phyloP scores from a whole-genome alignment of 352 stramenopile species.

The Globisporangium paroecandrum region DNA sequence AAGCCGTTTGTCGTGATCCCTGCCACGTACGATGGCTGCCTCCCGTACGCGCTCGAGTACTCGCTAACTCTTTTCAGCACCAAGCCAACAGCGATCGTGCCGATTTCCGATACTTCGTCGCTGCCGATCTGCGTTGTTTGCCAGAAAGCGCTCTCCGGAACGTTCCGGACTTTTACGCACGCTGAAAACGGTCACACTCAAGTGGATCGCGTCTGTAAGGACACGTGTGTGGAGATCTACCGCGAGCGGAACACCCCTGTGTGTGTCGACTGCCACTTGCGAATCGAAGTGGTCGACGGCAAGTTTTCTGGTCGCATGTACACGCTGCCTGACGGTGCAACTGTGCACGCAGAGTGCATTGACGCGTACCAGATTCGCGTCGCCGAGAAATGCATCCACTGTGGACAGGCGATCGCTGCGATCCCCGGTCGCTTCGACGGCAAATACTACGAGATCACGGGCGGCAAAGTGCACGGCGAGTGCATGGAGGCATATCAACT shows the following conservation, averaged over 20 bases:
- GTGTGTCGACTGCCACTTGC: slow-evolving; percentile 71
- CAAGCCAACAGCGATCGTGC: slow-evolving; percentile 55
- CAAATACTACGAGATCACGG: slow-evolving; percentile 75
- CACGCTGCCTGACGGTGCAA: slow-evolving; percentile 69
- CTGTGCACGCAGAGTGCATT: slow-evolving; percentile 80
- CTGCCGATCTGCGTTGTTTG: slow-evolving; percentile 67
- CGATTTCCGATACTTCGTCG: slow-evolving; percentile 56
- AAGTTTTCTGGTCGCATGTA: slow-evolving; percentile 81
- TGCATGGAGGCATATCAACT: slow-evolving; percentile 80
- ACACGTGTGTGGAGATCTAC: slow-evolving; percentile 63
- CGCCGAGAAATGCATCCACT: slow-evolving; percentile 79
- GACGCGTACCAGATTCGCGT: slow-evolving; percentile 82
- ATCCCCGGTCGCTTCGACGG: slow-evolving; percentile 76
- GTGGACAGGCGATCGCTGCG: slow-evolving; percentile 68
- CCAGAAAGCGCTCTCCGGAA: slow-evolving; percentile 53
- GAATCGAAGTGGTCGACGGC: slow-evolving; percentile 70
- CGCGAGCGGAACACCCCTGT: slow-evolving; percentile 70
- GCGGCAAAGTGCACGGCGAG: slow-evolving; percentile 76
- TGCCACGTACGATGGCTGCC: slow-evolving; percentile 60
- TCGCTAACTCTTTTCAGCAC: slow-evolving; percentile 58
- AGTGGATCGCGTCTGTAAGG: slow-evolving; percentile 77
- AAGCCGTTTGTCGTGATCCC: slow-evolving; percentile 66
- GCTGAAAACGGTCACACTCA: slow-evolving; percentile 44
- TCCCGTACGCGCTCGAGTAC: slow-evolving; percentile 49
- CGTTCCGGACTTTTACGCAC: slow-evolving; percentile 70